Percentiles rank a stretch among this genome's conserved stretches.
Evolutionary conservation across 495 filamentous ascomycete species (phyloP).

Genomic region (Peziza echinospora): DNA sequence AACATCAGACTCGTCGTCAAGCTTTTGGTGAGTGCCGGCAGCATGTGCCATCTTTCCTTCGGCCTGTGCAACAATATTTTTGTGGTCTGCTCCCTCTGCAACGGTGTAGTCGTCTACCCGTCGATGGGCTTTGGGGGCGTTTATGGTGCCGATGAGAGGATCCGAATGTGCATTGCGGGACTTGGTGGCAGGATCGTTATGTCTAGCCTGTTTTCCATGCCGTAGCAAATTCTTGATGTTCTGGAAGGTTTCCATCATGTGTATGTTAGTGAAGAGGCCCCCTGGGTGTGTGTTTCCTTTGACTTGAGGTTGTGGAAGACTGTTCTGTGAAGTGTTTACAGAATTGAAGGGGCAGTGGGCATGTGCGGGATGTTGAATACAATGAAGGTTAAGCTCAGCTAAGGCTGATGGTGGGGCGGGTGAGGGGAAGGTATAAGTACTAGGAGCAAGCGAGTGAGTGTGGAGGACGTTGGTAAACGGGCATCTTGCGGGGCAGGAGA

Average conservation of each 20-base stretch:
- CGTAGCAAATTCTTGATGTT: constrained; percentile 95
- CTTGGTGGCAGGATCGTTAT: constrained; percentile 28
- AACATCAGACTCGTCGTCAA: constrained; percentile 19
- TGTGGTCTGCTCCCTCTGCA: constrained; percentile 31
- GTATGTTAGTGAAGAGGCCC: constrained; percentile 2
- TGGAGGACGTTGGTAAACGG: too few relatives aligned
- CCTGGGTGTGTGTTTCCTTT: too few relatives aligned
- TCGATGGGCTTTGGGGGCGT: constrained; percentile 24
- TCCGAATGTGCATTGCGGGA: constrained; percentile 33
- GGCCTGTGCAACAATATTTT: constrained; percentile 43
- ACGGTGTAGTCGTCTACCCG: constrained; percentile 31
- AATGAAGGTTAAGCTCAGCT: too few relatives aligned
- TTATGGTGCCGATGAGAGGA: constrained; percentile 25
- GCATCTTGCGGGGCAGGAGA: too few relatives aligned
- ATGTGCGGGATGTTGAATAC: too few relatives aligned
- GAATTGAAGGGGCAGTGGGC: too few relatives aligned
- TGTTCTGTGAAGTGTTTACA: too few relatives aligned
- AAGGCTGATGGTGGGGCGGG: too few relatives aligned
- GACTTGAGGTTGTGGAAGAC: too few relatives aligned
- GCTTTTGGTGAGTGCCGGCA: constrained; percentile 27
- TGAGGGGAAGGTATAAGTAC: too few relatives aligned
- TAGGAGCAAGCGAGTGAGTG: too few relatives aligned
- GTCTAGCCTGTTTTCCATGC: constrained; percentile 84
- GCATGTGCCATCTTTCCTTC: constrained; percentile 35
- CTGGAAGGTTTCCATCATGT: constrained; percentile 28